These are phyloP conservation scores for Lophiostoma macrostomum DNA, from an alignment of 495 filamentous ascomycete genomes.

Conservation along the genomic window DNA sequence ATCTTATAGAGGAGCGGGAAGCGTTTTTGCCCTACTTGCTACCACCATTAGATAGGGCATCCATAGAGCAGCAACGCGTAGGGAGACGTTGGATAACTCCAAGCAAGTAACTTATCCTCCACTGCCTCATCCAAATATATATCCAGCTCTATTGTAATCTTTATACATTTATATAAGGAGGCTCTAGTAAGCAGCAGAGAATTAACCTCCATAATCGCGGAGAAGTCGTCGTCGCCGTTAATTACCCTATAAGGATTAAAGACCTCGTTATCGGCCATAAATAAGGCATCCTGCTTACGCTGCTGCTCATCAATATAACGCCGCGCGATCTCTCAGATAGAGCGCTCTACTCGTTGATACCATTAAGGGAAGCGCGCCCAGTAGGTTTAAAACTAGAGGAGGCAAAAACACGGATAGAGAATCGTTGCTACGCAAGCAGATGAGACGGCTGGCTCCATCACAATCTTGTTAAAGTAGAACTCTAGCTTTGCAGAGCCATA, in stretches of 20 bases:
- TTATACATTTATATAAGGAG: background rate
- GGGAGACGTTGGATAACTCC: background rate
- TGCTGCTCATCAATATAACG: too few relatives aligned
- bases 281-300: too few relatives aligned
- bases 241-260: background rate
- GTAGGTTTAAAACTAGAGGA: background rate
- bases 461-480: background rate
- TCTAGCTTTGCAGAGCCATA: background rate
- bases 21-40: background rate
- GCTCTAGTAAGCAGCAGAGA: background rate
- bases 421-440: background rate
- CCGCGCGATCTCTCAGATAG: too few relatives aligned
- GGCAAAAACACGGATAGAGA: background rate
- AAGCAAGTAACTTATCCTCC: background rate
- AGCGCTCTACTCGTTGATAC: too few relatives aligned
- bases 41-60: background rate
- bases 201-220: background rate
- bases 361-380: too few relatives aligned
- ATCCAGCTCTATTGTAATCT: background rate
- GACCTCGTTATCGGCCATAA: background rate
- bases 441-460: background rate
- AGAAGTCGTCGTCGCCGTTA: background rate
- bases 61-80: too few relatives aligned
- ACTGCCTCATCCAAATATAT: background rate
- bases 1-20: background rate